A percentile compares a stretch with the other conserved stretches of the same genome.
phyloP scores from a whole-genome alignment of 106 monocot species.

The Posidonia australis region DNA sequence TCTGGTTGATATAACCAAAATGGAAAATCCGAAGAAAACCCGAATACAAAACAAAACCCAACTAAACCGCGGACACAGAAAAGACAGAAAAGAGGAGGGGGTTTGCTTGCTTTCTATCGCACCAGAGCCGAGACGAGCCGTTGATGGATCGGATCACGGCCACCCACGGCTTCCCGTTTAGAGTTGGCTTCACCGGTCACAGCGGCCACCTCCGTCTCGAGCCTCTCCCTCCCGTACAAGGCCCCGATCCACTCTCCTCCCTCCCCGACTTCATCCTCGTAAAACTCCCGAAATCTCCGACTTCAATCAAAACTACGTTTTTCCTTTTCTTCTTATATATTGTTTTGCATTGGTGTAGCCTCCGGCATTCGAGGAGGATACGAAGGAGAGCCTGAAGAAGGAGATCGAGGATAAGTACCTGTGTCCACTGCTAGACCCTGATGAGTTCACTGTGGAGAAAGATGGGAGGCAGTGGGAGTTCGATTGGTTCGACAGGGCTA shows the following conservation, averaged over 20 bases:
- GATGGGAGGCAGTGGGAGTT: slow-evolving; percentile 67
- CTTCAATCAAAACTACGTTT: background rate
- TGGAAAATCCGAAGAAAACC: no score
- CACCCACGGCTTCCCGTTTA: slow-evolving; percentile 49
- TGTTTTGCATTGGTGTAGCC: no score
- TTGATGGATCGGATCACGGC: slow-evolving; percentile 47
- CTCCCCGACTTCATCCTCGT: slow-evolving; percentile 77
- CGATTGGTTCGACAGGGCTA: slow-evolving; percentile 73
- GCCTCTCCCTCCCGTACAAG: slow-evolving; percentile 57
- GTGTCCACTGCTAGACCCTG: slow-evolving; percentile 44
- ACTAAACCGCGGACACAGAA: no score
- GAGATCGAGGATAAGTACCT: slow-evolving; percentile 70
- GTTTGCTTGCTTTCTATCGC: no score
- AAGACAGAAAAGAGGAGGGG: no score
- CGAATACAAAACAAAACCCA: no score
- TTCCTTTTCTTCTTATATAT: background rate
- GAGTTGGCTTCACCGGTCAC: slow-evolving; percentile 83
- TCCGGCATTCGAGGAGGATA: slow-evolving; percentile 70
- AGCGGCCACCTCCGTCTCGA: slow-evolving; percentile 87
- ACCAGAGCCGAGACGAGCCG: no score
- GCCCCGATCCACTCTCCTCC: slow-evolving; percentile 27
- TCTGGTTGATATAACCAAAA: no score
- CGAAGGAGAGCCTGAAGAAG: slow-evolving; percentile 42
- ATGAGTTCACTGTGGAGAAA: slow-evolving; percentile 60
- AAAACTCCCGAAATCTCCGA: background rate